phyloP scores from a whole-genome alignment of 2,329 filamentous ascomycete genomes.

The Ceratocystis harringtonii region DNA sequence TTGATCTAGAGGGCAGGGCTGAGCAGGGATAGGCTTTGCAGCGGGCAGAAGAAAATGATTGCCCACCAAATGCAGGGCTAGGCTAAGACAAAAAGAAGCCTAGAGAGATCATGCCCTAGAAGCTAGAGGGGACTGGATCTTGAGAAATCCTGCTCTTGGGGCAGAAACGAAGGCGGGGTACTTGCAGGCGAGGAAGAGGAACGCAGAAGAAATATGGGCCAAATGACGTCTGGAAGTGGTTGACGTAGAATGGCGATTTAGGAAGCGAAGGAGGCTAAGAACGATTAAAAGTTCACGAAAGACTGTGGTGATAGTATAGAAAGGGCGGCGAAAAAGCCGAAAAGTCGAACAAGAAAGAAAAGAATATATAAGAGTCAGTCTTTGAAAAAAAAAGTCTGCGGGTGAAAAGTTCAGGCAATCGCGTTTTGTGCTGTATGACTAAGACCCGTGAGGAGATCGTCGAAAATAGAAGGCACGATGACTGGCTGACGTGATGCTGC shows the following conservation, averaged over 20 bases:
- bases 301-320: too few species aligned
- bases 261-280: not conserved
- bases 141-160: not conserved
- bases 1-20: too few species aligned
- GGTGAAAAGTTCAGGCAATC: not conserved
- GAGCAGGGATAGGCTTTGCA: too few species aligned
- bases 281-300: too few species aligned
- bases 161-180: conserved; percentile 1
- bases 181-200: not conserved
- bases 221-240: too few species aligned
- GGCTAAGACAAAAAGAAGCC: not conserved
- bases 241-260: not conserved
- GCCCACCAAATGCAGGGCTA: not conserved
- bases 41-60: too few species aligned
- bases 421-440: not conserved
- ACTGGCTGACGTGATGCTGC: not conserved
- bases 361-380: not conserved
- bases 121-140: not conserved
- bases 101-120: not conserved
- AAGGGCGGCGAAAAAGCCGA: too few species aligned
- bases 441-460: not conserved
- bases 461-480: not conserved
- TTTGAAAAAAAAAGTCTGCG: not conserved
- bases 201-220: not conserved
- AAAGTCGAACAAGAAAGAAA: not conserved